Percentiles rank a stretch among this genome's conserved stretches.
Evolutionary conservation across 2,329 filamentous ascomycete species (phyloP).

Genomic region (Emmonsiellopsis sp.): DNA sequence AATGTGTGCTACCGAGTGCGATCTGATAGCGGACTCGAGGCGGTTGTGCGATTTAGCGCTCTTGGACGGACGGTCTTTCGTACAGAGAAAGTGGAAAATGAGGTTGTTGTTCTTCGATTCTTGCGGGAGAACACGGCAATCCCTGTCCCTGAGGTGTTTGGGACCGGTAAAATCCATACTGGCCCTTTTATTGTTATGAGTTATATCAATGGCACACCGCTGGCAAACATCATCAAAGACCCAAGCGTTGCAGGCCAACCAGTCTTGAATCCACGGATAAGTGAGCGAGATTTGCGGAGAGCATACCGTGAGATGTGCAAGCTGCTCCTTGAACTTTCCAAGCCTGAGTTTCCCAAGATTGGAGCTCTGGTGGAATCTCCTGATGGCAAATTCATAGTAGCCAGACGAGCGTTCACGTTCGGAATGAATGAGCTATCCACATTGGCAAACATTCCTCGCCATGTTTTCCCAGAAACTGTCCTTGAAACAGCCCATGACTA

Average conservation of each 20-base stretch:
- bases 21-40: constrained; percentile 10
- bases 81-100: constrained; percentile 21
- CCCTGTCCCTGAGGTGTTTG: constrained; percentile 17
- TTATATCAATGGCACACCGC: constrained; percentile 17
- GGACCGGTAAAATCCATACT: constrained; percentile 16
- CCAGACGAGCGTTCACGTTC: constrained; percentile 8
- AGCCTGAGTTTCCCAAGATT: constrained; percentile 12
- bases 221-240: constrained; percentile 18
- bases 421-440: constrained; percentile 9
- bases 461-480: neutral
- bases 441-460: constrained; percentile 3
- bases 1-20: constrained; percentile 24
- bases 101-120: constrained; percentile 20
- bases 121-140: constrained; percentile 18
- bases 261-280: too few species aligned
- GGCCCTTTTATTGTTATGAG: constrained; percentile 22
- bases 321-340: too few species aligned
- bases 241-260: constrained; percentile 7
- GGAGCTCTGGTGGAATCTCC: constrained; percentile 7
- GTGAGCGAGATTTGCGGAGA: too few species aligned
- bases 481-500: constrained; percentile 9
- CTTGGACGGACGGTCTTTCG: constrained; percentile 20
- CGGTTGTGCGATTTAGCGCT: constrained; percentile 21
- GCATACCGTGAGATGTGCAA: too few species aligned
- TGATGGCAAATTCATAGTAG: constrained; percentile 5